Evolutionary conservation across 306 rosid genomes (phyloP), one percentile per base, ranked within the genome.

Genomic region (Prunus mira): DNA sequence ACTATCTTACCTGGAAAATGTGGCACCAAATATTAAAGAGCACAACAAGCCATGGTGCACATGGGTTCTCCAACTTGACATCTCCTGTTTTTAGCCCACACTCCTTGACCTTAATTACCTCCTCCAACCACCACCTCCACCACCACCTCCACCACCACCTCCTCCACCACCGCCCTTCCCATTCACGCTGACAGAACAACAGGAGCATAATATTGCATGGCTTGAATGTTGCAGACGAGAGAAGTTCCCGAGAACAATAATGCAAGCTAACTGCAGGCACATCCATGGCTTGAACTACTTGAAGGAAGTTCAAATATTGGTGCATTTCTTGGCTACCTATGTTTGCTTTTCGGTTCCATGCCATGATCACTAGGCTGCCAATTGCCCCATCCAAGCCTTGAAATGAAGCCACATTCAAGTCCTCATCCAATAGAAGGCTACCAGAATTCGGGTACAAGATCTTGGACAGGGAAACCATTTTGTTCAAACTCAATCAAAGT

Each of bases 241-340:
- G 50, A 65, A 65, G 27, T 45, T 45, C 58, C 18, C 60, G 69
- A 25, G 27, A 3, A 63, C 9, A 15, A 17, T 60, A 30, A 17
- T 60, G 69, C 49, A 34, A 62, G 15, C 43, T 62, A 7, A 62
- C 18, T 24, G 32, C 19, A 2, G n/a, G 32, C 43, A 14, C 24
- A 2, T 73, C 19, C 41, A 58, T 57, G 41, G 3, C 65, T 60
- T 60, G 65, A 60, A 60, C 38, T 72, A 60, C 38, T 57, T 9
- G 9, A 57, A 56, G 34, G 27, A 49, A 56, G 32, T 41, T 41
- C 22, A 34, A 38, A 20, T 3, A 6, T 34, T 38, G 76, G 24
- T 57, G 56, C 45, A 55, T 32, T 20, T 71, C 75, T 71, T 71
- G 65, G 62, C 62, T 9, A 20, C 63, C 75, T 46, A 71, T 32